Evolutionary conservation across 176 grass and related monocot species (phyloP).

Genomic region (Panicum miliaceum): DNA sequence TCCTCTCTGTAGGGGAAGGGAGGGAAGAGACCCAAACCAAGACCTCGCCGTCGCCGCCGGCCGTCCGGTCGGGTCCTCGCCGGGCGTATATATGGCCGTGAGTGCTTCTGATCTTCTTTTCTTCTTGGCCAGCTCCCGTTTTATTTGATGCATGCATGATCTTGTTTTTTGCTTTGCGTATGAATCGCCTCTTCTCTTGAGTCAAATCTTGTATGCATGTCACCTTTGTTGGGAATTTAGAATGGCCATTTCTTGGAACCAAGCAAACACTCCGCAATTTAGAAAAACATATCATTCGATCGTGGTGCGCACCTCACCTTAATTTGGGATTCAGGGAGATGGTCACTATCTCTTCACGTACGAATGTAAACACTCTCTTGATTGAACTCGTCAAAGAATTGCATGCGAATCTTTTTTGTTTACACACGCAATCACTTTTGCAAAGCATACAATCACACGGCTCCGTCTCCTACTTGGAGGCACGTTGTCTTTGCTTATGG

Average conservation of each 20-base stretch:
- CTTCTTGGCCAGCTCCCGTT: neutral
- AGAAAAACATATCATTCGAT: neutral
- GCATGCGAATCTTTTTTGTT: neutral
- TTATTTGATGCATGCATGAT: neutral
- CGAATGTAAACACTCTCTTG: neutral
- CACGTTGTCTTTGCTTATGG: conserved; percentile 22
- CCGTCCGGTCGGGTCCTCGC: neutral
- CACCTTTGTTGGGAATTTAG: neutral
- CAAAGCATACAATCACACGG: neutral
- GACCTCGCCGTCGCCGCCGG: neutral
- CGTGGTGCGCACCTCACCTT: neutral
- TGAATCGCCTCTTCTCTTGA: neutral
- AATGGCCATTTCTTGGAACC: neutral
- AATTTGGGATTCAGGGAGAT: neutral
- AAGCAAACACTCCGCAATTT: neutral
- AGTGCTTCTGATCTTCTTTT: conserved; percentile 43
- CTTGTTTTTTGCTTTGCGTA: neutral
- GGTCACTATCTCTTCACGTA: neutral
- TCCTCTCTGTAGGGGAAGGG: conserved; percentile 38
- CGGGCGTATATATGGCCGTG: conserved; percentile 55
- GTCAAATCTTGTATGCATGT: no score
- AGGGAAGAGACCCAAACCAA: neutral
- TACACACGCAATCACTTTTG: conserved; percentile 1
- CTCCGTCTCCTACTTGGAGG: conserved; percentile 9
- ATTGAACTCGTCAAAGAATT: neutral